Evolutionary conservation across 352 stramenopile species (phyloP), one percentile per base, ranked within the genome.

Genomic region (Pythium diclinum): DNA sequence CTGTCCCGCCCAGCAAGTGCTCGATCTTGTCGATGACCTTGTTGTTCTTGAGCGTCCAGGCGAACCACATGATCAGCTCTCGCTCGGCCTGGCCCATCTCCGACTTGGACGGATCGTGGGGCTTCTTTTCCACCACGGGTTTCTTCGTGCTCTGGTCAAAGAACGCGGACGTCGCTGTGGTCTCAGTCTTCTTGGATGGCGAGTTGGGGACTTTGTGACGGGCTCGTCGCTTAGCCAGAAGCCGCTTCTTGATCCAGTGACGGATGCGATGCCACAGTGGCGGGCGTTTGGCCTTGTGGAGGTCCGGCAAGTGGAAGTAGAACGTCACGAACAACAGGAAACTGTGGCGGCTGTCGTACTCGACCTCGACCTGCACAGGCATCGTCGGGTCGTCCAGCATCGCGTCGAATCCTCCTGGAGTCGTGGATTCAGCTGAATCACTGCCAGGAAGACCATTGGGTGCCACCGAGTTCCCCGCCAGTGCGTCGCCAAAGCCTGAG

Each of bases 301-400:
- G 7, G 57, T 68, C 46, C 21, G 61, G 65, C 3, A 74, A 52
- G 16, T 75, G 76, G 49, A 84, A 83, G 38, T 73, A 74, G 61
- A 87, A 82, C 21, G 63, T 79, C 46, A 83, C 73, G 21, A 79
- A 80, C n/a, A 84, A 72, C 38, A 86, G 25, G 34, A 81, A 86
- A 11, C 72, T 77, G 38, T 83, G 74, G 23, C 76, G 75, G 59
- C 76, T 83, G 56, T 88, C 61, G 62, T 89, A 82, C 61, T 84
- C 71, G 9, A 91, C 76, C 55, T 94, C 87, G 6, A 98, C 79
- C 53, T 83, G 75, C 13, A 96, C 88, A 9, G 77, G 77, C 38
- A 76, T 68, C 4, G 68, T 71, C 23, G 57, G 58, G 2, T 75
- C 61, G 16, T 77, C 61, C 25, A 81, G 21, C 30, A 44, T 54